Conservation (phyloP, 257 asterid species). For the Marsdenia floribunda region DNA sequence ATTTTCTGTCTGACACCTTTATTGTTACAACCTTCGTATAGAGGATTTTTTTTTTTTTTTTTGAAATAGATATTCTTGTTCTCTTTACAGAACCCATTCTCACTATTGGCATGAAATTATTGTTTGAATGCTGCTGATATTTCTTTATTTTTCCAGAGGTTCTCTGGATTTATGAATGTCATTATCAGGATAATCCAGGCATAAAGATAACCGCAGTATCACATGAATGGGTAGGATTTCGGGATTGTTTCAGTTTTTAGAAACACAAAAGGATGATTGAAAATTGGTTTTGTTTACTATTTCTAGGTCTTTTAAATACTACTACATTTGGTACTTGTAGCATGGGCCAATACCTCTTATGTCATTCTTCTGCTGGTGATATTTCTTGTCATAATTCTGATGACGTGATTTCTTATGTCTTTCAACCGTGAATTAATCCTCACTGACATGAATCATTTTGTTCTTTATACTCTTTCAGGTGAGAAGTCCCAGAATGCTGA, state of each 20-base stretch:
- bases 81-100: background rate
- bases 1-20: background rate
- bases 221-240: background rate
- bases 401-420: background rate
- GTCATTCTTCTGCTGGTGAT: conserved; percentile 4
- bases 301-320: background rate
- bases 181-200: background rate
- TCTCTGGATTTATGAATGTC: background rate
- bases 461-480: conserved; percentile 33
- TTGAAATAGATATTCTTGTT: background rate
- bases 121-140: background rate
- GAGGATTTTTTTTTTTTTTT: background rate
- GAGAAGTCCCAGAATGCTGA: conserved; percentile 37
- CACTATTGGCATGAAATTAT: background rate
- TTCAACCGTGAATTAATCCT: background rate
- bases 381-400: background rate
- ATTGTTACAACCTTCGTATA: background rate
- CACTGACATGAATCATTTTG: background rate
- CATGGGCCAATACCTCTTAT: background rate
- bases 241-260: background rate
- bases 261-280: background rate
- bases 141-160: background rate
- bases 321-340: background rate
- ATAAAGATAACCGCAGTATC: background rate
- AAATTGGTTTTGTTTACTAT: background rate